phyloP scores from a whole-genome alignment of 257 asterid genomes.

The Galeopsis tetrahit region DNA sequence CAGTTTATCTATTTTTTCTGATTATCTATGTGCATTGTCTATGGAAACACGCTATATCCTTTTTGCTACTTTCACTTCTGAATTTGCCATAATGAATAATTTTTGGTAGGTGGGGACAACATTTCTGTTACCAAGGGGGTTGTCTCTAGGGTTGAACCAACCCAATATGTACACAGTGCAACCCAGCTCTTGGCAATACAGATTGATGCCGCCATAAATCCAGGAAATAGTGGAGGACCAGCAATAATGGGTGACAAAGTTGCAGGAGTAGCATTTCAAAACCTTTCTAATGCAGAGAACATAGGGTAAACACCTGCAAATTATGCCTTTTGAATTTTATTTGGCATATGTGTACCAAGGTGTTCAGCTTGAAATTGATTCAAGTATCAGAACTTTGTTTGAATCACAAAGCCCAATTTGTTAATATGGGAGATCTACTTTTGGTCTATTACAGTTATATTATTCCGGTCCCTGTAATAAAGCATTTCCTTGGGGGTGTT shows the following conservation, averaged over 20 bases:
- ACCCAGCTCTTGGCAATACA: constrained; percentile 92
- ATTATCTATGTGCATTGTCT: not conserved
- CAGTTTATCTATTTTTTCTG: constrained; percentile 1
- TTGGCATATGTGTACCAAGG: not conserved
- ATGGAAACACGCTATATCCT: not conserved
- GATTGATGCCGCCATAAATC: constrained; percentile 99
- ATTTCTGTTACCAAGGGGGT: constrained; percentile 98
- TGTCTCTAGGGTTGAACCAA: constrained; percentile 96
- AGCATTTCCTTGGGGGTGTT: constrained; percentile 82
- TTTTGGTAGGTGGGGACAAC: constrained; percentile 84
- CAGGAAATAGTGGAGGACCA: constrained; percentile 99
- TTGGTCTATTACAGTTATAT: constrained; percentile 62
- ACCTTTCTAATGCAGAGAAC: constrained; percentile 97
- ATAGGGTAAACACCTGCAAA: constrained; percentile 61
- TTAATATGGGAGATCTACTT: not conserved
- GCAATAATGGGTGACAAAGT: constrained; percentile 98
- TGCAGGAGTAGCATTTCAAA: constrained; percentile 98
- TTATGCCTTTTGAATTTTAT: constrained; percentile 17
- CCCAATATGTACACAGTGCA: constrained; percentile 95
- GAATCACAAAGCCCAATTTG: not conserved
- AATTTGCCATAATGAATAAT: constrained; percentile 15
- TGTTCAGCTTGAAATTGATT: not conserved
- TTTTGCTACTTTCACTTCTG: constrained; percentile 15
- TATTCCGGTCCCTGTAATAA: constrained; percentile 94
- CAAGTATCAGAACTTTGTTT: not conserved